phyloP scores from a whole-genome alignment of 345 rosid species.

The Cardamine occulta region DNA sequence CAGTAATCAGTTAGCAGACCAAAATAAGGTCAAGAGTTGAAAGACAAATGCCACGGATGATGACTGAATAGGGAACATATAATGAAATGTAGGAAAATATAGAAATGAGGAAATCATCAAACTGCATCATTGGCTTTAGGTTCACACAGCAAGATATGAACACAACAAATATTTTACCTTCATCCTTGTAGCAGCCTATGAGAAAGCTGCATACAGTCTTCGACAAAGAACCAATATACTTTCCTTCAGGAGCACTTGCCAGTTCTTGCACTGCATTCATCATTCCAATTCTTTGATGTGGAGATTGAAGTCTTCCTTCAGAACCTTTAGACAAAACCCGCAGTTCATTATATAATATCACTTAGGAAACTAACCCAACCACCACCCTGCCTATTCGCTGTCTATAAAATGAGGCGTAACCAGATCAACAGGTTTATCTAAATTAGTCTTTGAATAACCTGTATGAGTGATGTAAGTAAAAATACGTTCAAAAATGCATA shows the following conservation, averaged over 20 bases:
- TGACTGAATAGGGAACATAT: not conserved
- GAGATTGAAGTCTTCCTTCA: slow-evolving; percentile 90
- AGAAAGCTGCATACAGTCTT: slow-evolving; percentile 62
- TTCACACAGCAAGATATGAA: slow-evolving; percentile 2
- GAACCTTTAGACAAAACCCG: slow-evolving; percentile 60
- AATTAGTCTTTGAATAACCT: not conserved
- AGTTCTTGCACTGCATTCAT: slow-evolving; percentile 77
- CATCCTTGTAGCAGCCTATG: slow-evolving; percentile 73
- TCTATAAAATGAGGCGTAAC: not conserved
- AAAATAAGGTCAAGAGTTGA: slow-evolving; percentile 22
- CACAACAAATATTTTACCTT: slow-evolving; percentile 57
- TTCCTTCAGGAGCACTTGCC: slow-evolving; percentile 84
- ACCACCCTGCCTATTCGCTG: slow-evolving; percentile 7
- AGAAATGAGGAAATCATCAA: slow-evolving; percentile 10
- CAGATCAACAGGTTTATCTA: not conserved
- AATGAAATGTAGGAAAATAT: not conserved
- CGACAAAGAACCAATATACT: slow-evolving; percentile 68
- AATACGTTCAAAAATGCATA: slow-evolving; percentile 10
- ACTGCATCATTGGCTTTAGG: not conserved
- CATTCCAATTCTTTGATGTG: slow-evolving; percentile 93
- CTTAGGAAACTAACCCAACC: slow-evolving; percentile 2
- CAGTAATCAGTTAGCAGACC: slow-evolving; percentile 10
- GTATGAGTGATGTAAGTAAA: not conserved
- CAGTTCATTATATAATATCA: slow-evolving; percentile 22
- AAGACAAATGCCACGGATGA: slow-evolving; percentile 10